Evolutionary conservation across 192 early-diverging fungal genomes (phyloP).

Genomic region (Backusella luteola): DNA sequence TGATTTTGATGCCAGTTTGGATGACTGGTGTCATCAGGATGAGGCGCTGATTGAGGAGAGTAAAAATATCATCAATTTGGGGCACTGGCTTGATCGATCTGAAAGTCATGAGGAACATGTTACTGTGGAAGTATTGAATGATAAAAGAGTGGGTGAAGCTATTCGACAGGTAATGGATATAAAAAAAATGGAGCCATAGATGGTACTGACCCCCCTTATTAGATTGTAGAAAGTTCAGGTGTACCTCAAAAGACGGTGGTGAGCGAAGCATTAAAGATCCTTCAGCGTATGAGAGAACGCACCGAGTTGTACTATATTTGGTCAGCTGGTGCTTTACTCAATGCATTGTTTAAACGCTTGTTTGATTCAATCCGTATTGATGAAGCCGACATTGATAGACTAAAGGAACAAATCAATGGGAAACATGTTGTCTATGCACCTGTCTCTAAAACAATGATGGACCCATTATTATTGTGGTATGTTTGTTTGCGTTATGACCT

Average conservation of each 20-base stretch:
- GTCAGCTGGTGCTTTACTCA: slow-evolving; percentile 36
- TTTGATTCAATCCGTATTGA: slow-evolving; percentile 26
- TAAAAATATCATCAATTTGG: slow-evolving; percentile 17
- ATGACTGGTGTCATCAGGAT: slow-evolving; percentile 45
- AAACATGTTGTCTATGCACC: slow-evolving; percentile 40
- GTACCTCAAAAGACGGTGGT: slow-evolving; percentile 39
- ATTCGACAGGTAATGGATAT: slow-evolving; percentile 29
- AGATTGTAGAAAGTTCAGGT: slow-evolving; percentile 39
- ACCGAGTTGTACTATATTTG: slow-evolving; percentile 36
- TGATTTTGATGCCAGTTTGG: slow-evolving; percentile 39
- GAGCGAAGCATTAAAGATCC: slow-evolving; percentile 33
- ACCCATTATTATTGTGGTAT: slow-evolving; percentile 40
- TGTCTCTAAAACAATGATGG: slow-evolving; percentile 35
- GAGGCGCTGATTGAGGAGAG: slow-evolving; percentile 21
- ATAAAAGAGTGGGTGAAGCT: slow-evolving; percentile 32
- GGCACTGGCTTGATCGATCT: slow-evolving; percentile 23
- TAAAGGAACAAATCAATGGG: slow-evolving; percentile 27
- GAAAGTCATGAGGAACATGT: slow-evolving; percentile 34
- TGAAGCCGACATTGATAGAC: slow-evolving; percentile 25
- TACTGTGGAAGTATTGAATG: slow-evolving; percentile 31
- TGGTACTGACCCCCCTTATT: not conserved
- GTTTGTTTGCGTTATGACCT: slow-evolving; percentile 33
- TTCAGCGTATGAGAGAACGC: slow-evolving; percentile 36
- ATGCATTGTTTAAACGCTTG: slow-evolving; percentile 30
- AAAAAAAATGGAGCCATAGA: not conserved